Percentiles rank a stretch among this genome's conserved stretches.
Evolutionary conservation across 345 rosid genomes (phyloP).

Genomic region (Brassica juncea): DNA sequence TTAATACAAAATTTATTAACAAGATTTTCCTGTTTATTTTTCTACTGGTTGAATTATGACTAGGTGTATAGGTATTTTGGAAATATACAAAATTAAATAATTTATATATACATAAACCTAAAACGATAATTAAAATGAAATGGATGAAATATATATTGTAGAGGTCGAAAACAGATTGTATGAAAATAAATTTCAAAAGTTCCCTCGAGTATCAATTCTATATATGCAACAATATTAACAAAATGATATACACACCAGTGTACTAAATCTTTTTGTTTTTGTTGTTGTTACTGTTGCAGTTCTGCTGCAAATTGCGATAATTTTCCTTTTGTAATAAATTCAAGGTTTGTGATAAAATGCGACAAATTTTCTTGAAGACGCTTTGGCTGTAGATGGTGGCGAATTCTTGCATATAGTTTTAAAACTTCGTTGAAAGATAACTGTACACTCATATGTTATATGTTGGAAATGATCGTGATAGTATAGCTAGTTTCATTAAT

Average conservation of each 20-base stretch:
- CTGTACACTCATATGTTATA: not conserved
- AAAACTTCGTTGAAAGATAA: not conserved
- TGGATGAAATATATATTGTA: not conserved
- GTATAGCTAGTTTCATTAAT: not conserved
- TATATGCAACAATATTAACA: not conserved
- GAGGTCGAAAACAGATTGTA: not conserved
- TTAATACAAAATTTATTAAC: no score
- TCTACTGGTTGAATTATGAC: no score
- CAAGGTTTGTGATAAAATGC: not conserved
- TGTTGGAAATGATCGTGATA: not conserved
- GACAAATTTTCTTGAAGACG: not conserved
- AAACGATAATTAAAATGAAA: no score
- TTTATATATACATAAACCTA: no score
- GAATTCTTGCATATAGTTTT: not conserved
- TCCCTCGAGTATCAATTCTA: no score
- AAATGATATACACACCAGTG: not conserved
- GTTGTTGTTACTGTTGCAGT: not conserved
- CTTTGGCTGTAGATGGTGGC: not conserved
- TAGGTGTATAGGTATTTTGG: no score
- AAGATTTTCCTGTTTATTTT: no score
- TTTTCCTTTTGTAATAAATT: not conserved
- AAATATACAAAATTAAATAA: no score
- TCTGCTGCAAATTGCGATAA: not conserved
- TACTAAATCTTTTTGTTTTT: not conserved
- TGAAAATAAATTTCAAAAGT: not conserved